phyloP scores from a whole-genome alignment of 2,329 filamentous ascomycete species.

The Penicillium polonicum region DNA sequence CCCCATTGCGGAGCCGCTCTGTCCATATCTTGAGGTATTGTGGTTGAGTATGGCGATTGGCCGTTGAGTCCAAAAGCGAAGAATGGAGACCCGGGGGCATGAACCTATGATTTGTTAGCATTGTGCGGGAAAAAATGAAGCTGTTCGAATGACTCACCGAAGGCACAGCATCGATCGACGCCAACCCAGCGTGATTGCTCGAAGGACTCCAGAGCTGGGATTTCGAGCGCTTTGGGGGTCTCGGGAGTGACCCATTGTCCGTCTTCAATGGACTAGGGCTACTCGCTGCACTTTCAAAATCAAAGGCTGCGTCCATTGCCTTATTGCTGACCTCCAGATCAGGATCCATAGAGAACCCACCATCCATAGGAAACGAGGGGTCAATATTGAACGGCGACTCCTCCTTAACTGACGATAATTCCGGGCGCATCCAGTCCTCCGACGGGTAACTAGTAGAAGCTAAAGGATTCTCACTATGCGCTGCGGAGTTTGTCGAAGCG shows the following conservation, averaged over 20 bases:
- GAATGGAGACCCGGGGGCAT: conserved; percentile 31
- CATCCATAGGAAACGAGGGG: conserved; percentile 36
- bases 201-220: conserved; percentile 31
- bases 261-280: conserved; percentile 45
- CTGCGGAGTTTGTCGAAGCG: conserved; percentile 41
- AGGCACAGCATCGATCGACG: conserved; percentile 21
- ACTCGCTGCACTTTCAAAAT: conserved; percentile 50
- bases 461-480: conserved; percentile 38
- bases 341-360: conserved; percentile 31
- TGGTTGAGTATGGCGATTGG: conserved; percentile 38
- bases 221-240: conserved; percentile 25
- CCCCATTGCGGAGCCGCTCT: conserved; percentile 40
- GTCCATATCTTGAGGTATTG: conserved; percentile 30
- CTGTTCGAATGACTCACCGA: conserved; percentile 28
- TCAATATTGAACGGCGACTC: conserved; percentile 44
- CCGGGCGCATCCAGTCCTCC: conserved; percentile 40
- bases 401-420: conserved; percentile 38
- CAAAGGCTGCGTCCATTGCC: conserved; percentile 50
- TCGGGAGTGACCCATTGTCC: conserved; percentile 27
- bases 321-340: conserved; percentile 48
- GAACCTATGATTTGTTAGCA: conserved; percentile 22
- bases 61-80: conserved; percentile 38
- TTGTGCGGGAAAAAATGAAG: not conserved
- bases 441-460: conserved; percentile 37
- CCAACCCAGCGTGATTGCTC: conserved; percentile 15